These are phyloP conservation scores for Thuja plicata DNA, from an alignment of 83 land plant species.

Conservation along the genomic window DNA sequence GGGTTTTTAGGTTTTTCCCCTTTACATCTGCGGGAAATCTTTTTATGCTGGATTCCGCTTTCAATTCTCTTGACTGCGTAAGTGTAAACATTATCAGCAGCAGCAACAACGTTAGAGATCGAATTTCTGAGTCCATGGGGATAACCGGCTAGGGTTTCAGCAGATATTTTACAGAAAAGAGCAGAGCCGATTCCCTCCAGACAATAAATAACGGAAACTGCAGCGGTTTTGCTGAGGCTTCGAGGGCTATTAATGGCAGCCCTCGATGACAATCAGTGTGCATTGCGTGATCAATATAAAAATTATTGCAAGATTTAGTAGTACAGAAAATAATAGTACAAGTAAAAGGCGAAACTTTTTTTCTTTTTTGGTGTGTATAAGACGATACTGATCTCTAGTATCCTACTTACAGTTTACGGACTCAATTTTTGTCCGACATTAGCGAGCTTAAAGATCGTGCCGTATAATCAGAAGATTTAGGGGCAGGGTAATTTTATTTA, in stretches of 20 bases:
- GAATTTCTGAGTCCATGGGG: background rate
- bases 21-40: background rate
- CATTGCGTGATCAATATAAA: background rate
- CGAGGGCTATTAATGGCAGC: background rate
- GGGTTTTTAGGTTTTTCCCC: background rate
- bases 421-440: too few species aligned
- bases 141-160: background rate
- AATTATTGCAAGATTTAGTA: too few species aligned
- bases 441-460: too few species aligned
- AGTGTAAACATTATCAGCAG: background rate
- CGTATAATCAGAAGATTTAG: too few species aligned
- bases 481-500: too few species aligned
- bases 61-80: background rate
- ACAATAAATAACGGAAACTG: too few species aligned
- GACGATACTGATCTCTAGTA: too few species aligned
- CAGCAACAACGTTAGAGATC: background rate
- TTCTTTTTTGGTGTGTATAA: too few species aligned
- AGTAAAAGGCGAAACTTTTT: background rate
- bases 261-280: background rate
- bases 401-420: background rate
- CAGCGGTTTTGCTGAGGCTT: background rate
- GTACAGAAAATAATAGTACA: background rate
- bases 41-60: background rate
- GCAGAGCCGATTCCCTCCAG: too few species aligned
- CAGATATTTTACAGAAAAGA: background rate